Percentiles rank a stretch among this genome's conserved stretches.
Conservation (phyloP, 176 grass and related monocot species). For the Dendrocalamus sinicus region DNA sequence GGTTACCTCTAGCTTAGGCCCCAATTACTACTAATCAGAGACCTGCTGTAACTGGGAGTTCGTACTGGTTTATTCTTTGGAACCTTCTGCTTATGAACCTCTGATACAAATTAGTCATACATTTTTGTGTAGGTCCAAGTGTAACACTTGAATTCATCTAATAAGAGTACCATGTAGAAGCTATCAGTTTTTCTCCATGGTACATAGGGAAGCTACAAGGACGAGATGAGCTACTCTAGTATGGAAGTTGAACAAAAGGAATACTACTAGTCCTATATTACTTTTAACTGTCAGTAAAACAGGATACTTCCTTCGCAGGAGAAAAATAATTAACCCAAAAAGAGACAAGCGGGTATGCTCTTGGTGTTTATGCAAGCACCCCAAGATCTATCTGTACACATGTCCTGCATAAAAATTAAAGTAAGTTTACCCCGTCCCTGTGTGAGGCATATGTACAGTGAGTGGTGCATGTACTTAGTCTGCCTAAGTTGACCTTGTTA, state of each 20-base stretch:
- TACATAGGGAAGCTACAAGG: background rate
- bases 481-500: conserved; percentile 57
- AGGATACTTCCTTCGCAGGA: conserved; percentile 15
- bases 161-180: conserved; percentile 6
- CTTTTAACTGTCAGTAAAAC: conserved; percentile 20
- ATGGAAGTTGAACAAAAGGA: background rate
- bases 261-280: background rate
- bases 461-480: conserved; percentile 33
- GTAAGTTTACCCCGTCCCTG: conserved; percentile 39
- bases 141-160: background rate
- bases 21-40: conserved; percentile 40
- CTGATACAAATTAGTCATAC: conserved; percentile 4
- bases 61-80: conserved; percentile 41
- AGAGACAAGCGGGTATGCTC: background rate
- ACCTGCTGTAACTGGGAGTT: conserved; percentile 41
- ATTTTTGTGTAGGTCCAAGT: conserved; percentile 1
- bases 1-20: conserved; percentile 31
- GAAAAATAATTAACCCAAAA: background rate
- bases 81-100: conserved; percentile 45
- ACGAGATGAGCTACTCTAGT: background rate
- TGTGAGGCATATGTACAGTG: conserved; percentile 21
- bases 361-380: conserved; percentile 36
- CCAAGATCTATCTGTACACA: conserved; percentile 46
- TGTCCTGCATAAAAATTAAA: conserved; percentile 40
- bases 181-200: background rate